Base-by-base conservation (phyloP, 2,329 filamentous ascomycete genomes). In the Aspergillus hortae region DNA sequence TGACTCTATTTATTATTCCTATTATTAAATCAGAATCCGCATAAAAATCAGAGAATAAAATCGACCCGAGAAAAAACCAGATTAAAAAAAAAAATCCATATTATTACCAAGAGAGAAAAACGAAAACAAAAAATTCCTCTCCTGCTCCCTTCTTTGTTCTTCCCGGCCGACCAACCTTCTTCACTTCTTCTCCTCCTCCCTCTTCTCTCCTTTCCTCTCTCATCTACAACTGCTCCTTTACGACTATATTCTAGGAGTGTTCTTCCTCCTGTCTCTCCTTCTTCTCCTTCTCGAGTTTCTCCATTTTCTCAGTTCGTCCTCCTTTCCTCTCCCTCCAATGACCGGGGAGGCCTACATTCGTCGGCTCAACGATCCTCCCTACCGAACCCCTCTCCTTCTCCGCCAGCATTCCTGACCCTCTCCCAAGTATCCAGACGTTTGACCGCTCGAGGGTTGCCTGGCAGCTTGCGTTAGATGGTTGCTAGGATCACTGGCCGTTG, bases 381-480 rank as follows among this genome's bases (percentile, higher is more conserved):
- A 56, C 56, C 50, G 52, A 54, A 53, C 48, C 54, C 51, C 56
- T 56, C 51, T 48, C 51, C 48, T 55, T 56, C 51, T 48, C 52
- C 49, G 56, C 59, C 41, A 61, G 58, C 66, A 70, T 70, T 68
- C 66, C 61, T 62, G 53, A 56, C 53, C 46, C 27, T 55, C 44
- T 44, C 53, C 50, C 53, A 55, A 55, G 47, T 55, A 62, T 56
- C 56, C 64, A 47, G 53, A 59, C 54, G n/a, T 48, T 45, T 51
- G 56, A 44, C 51, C 48, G 54, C 56, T 58, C 62, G 32, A 61
- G 56, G 62, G 62, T 69, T 71, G 63, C 63, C 63, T 65, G 67
- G 63, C 63, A 63, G 61, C 61, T 68, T 53, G 54, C 61, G 50
- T 64, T 71, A 60, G 62, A 72, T 73, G 70, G 66, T 70, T 67